phyloP scores from a whole-genome alignment of 2,329 filamentous ascomycete species.

The Rhynchosporium graminicola region DNA sequence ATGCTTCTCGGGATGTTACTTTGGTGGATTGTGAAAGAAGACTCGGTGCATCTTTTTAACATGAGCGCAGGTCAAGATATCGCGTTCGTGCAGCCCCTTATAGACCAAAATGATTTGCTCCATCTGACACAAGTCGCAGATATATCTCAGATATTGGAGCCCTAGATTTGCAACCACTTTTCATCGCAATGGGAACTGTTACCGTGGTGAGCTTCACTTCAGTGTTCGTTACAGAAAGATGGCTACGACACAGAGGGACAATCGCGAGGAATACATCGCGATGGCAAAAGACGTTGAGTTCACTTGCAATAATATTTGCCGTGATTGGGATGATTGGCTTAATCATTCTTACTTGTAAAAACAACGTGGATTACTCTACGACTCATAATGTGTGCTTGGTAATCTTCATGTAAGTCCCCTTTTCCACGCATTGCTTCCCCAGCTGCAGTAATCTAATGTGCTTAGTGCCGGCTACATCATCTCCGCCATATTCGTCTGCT shows the following conservation, averaged over 20 bases:
- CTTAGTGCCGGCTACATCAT: constrained; percentile 70
- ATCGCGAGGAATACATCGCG: constrained; percentile 69
- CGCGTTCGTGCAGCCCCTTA: constrained; percentile 17
- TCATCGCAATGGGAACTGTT: constrained; percentile 68
- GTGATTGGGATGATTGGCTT: constrained; percentile 75
- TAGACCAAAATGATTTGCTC: constrained; percentile 53
- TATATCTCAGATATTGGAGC: constrained; percentile 68
- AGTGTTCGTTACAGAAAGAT: constrained; percentile 77
- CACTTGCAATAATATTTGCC: constrained; percentile 65
- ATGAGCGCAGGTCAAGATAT: constrained; percentile 62
- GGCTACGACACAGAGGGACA: constrained; percentile 77
- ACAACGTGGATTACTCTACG: constrained; percentile 64
- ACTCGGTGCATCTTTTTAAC: constrained; percentile 52
- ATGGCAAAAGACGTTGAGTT: constrained; percentile 62
- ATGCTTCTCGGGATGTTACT: constrained; percentile 30
- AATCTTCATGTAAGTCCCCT: constrained; percentile 57
- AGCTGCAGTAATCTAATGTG: background rate
- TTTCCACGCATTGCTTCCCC: background rate
- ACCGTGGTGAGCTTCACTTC: constrained; percentile 78
- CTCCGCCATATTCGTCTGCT: constrained; percentile 83
- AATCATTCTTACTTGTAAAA: constrained; percentile 80
- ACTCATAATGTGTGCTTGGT: constrained; percentile 75
- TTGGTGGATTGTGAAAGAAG: constrained; percentile 61
- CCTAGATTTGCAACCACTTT: constrained; percentile 67
- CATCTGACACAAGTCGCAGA: constrained; percentile 57